These are phyloP conservation scores for Tilletia indica DNA, from an alignment of 1,284 basidiomycete species.

Conservation along the genomic window DNA sequence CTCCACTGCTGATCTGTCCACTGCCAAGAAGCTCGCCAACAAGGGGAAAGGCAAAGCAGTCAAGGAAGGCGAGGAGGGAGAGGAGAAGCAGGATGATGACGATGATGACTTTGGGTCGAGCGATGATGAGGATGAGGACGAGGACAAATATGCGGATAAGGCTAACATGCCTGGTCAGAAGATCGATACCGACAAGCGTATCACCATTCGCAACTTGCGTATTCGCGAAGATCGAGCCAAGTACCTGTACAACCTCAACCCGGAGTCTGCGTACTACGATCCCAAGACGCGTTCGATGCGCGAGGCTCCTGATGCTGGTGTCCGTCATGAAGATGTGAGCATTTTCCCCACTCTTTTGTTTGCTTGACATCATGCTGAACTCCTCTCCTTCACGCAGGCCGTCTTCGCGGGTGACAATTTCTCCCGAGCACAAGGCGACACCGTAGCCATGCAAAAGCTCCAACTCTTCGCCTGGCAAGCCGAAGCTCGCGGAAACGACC, in stretches of 20 bases:
- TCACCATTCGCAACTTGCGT: conserved; percentile 95
- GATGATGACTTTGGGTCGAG: conserved; percentile 74
- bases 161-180: conserved; percentile 97
- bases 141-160: conserved; percentile 77
- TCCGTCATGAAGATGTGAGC: conserved; percentile 70
- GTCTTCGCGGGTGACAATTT: conserved; percentile 96
- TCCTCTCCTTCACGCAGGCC: conserved; percentile 62
- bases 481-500: conserved; percentile 84
- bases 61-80: conserved; percentile 18
- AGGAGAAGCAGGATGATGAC: conserved; percentile 1
- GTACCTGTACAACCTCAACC: conserved; percentile 94
- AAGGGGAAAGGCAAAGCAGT: conserved; percentile 61
- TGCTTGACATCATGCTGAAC: conserved; percentile 5
- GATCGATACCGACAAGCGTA: conserved; percentile 93
- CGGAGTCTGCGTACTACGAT: conserved; percentile 95
- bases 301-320: conserved; percentile 79
- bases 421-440: conserved; percentile 81
- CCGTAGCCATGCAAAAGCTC: conserved; percentile 82
- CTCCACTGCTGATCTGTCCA: conserved; percentile 51
- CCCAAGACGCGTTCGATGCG: conserved; percentile 99
- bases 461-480: conserved; percentile 98
- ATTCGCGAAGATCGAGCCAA: conserved; percentile 99
- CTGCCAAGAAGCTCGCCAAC: conserved; percentile 78
- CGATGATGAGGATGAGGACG: conserved; percentile 61
- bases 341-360: not conserved